These are phyloP conservation scores for Harringtonia lauricola DNA, from an alignment of 2,329 filamentous ascomycete species.

Conservation along the genomic window DNA sequence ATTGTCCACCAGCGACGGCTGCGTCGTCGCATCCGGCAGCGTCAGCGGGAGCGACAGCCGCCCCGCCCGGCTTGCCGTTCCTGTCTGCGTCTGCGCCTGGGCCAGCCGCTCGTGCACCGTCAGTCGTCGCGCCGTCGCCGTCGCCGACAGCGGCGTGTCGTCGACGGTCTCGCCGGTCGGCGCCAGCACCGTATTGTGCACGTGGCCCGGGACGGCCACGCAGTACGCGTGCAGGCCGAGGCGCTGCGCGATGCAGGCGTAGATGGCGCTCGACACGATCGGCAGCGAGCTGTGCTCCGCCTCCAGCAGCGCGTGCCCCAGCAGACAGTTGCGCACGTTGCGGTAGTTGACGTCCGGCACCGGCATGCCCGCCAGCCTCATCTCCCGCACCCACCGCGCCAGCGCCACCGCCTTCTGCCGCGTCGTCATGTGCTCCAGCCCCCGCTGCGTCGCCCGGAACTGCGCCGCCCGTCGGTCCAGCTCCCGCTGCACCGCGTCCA, in stretches of 20 bases:
- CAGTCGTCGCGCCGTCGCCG: conserved; percentile 10
- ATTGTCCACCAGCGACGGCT: conserved; percentile 7
- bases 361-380: conserved; percentile 61
- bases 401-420: conserved; percentile 58
- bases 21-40: neutral
- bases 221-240: conserved; percentile 67
- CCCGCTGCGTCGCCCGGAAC: conserved; percentile 41
- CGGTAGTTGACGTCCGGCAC: conserved; percentile 58
- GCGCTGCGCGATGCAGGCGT: conserved; percentile 64
- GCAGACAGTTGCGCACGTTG: conserved; percentile 75
- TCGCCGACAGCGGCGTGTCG: conserved; percentile 24
- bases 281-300: conserved; percentile 70
- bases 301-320: conserved; percentile 69
- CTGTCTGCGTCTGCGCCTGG: conserved; percentile 18
- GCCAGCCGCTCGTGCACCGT: neutral
- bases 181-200: conserved; percentile 67
- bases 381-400: conserved; percentile 55
- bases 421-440: conserved; percentile 45
- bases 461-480: conserved; percentile 52
- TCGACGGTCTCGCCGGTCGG: conserved; percentile 50
- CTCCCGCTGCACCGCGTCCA: conserved; percentile 50
- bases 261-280: conserved; percentile 79
- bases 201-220: conserved; percentile 74
- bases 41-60: neutral
- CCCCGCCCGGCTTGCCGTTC: neutral